phyloP scores from a whole-genome alignment of 1,284 basidiomycete genomes.

The Ceratobasidium theobromae region DNA sequence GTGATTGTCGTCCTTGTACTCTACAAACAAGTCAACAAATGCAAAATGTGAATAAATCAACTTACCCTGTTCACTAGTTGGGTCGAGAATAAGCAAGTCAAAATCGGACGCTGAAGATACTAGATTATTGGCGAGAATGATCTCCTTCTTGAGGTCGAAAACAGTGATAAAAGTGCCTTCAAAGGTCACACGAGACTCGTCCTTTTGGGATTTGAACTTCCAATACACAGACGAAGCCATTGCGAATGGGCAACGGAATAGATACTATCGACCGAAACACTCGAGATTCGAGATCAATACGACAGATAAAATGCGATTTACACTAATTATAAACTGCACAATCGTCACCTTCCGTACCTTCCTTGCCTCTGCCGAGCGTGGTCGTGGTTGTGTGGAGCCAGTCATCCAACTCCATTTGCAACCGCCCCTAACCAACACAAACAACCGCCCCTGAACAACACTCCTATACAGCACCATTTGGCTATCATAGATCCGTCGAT shows the following conservation, averaged over 20 bases:
- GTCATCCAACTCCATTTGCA: neutral
- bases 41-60: constrained; percentile 31
- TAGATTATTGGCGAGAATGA: constrained; percentile 94
- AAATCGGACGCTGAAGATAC: constrained; percentile 91
- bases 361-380: too few relatives aligned
- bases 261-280: constrained; percentile 31
- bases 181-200: constrained; percentile 94
- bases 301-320: constrained; percentile 18
- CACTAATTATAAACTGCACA: neutral
- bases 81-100: constrained; percentile 86
- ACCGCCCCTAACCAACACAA: neutral
- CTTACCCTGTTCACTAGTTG: constrained; percentile 83
- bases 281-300: constrained; percentile 30
- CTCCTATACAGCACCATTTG: neutral
- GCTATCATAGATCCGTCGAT: too few relatives aligned
- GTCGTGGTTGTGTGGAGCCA: neutral
- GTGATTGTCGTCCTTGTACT: constrained; percentile 88
- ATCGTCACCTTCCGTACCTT: too few relatives aligned
- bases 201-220: constrained; percentile 94
- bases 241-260: constrained; percentile 33
- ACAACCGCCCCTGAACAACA: neutral
- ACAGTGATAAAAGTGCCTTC: constrained; percentile 98
- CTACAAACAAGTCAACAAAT: constrained; percentile 48
- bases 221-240: constrained; percentile 98
- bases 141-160: constrained; percentile 98